Conservation (phyloP, 2,329 filamentous ascomycete species). For the Calonectria pseudoturangicola region DNA sequence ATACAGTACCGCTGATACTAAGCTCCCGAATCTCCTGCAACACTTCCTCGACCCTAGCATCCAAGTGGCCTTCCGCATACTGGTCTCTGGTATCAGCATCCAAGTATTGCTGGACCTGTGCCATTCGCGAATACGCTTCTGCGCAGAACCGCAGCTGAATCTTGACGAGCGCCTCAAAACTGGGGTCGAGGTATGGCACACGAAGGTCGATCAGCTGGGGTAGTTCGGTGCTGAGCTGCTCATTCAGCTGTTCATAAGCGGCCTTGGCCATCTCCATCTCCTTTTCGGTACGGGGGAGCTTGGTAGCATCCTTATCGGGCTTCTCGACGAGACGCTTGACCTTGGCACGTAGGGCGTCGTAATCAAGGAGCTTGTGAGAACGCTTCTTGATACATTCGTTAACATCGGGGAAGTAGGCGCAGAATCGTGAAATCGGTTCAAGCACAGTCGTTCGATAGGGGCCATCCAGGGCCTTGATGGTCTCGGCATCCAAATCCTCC, state of each 20-base stretch:
- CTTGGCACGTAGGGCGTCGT: slow-evolving; percentile 95
- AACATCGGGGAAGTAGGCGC: slow-evolving; percentile 98
- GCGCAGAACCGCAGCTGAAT: slow-evolving; percentile 98
- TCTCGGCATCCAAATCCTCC: slow-evolving; percentile 97
- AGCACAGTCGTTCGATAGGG: slow-evolving; percentile 96
- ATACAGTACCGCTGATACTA: slow-evolving; percentile 88
- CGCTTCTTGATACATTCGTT: slow-evolving; percentile 99
- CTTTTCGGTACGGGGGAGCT: slow-evolving; percentile 95
- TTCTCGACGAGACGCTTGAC: slow-evolving; percentile 98
- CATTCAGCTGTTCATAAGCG: slow-evolving; percentile 97
- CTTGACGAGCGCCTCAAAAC: slow-evolving; percentile 98
- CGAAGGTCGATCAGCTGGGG: slow-evolving; percentile 97
- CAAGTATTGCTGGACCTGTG: slow-evolving; percentile 98
- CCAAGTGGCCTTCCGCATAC: slow-evolving; percentile 94
- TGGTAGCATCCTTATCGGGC: slow-evolving; percentile 98
- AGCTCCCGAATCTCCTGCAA: slow-evolving; percentile 97
- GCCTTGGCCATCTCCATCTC: slow-evolving; percentile 95
- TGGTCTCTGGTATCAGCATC: slow-evolving; percentile 96
- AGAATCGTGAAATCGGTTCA: slow-evolving; percentile 96
- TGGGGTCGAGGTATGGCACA: slow-evolving; percentile 97
- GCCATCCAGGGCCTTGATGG: slow-evolving; percentile 97
- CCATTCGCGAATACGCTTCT: slow-evolving; percentile 98
- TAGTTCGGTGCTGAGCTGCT: slow-evolving; percentile 93
- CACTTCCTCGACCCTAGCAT: slow-evolving; percentile 94
- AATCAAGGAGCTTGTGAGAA: slow-evolving; percentile 98